These are phyloP conservation scores for Trichoderma endophyticum DNA, from an alignment of 2,329 filamentous ascomycete species.

Conservation along the genomic window DNA sequence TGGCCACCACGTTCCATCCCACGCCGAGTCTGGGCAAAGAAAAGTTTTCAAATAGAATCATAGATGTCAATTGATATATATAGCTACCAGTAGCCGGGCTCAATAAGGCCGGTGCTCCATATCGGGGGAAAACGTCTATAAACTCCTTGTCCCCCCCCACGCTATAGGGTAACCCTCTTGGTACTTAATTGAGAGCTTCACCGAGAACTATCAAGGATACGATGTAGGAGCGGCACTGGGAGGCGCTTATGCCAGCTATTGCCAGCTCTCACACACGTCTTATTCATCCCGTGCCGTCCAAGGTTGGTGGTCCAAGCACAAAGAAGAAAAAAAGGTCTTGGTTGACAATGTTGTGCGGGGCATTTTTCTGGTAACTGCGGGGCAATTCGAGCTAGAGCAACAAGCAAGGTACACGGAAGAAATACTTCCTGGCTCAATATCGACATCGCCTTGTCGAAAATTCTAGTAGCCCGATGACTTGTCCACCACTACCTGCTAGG, in stretches of 20 bases:
- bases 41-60: not conserved
- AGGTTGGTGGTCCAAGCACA: not conserved
- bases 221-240: not conserved
- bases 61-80: not conserved
- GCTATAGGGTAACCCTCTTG: not conserved
- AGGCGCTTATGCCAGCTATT: not conserved
- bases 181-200: not conserved
- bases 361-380: not conserved
- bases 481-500: conserved; percentile 3
- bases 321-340: not conserved
- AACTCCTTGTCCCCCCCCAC: not conserved
- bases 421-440: conserved; percentile 1
- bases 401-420: not conserved
- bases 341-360: not conserved
- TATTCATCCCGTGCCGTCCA: not conserved
- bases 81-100: not conserved
- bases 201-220: not conserved
- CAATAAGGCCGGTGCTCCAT: not conserved
- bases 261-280: not conserved
- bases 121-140: not conserved
- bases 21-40: not conserved
- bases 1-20: not conserved
- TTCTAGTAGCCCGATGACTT: not conserved
- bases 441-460: conserved; percentile 4
- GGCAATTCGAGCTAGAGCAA: not conserved